Base-by-base conservation (phyloP, 2,329 filamentous ascomycete genomes). In the Beauveria rudraprayagi region DNA sequence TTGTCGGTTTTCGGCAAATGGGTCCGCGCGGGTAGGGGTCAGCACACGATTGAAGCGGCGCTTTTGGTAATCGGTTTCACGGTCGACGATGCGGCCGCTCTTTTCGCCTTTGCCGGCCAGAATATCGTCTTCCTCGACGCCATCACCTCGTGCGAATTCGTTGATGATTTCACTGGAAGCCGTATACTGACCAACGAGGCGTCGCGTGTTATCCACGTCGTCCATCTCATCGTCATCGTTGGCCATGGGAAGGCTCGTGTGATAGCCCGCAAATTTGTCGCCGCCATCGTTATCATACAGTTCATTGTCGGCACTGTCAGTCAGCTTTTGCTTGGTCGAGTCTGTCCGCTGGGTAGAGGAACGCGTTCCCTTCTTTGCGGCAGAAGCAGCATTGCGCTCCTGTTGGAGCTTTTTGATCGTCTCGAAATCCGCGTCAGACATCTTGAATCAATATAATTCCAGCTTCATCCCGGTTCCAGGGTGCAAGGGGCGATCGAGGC, bases 21-120 rank as follows among this genome's bases (percentile, higher is more conserved):
- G 88, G 71, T 96, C 92, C 64, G 87, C 90, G 69, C 91, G 87
- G 9, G 90, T 92, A 5, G 92, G 92, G 24, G 91, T 94, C 65
- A 97, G 80, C 57, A 85, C 87, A 64, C 94, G 91, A 72, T 96
- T 88, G 74, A 96, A 95, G 63, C 92, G 87, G 66, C 92, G 90
- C 77, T 96, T 96, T 77, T 99, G 95, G 73, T 99, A 99, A 71
- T 97, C 93, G 65, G 92, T 95, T 79, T 97, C 93, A 69, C 94
- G 89, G 71, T 95, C 93, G 63, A 88, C 82, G 70, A 99, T 97
- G 68, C 93, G 88, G 62, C 89, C 92, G 73, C 91, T 90, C 76
- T 93, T 90, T 79, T 97, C 94, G 67, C 84, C 83, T 67, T 88
- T 85, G 50, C 89, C 90, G 56, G 92, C 82, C 64, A 99, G 80